Percentiles rank a stretch among this genome's conserved stretches.
Evolutionary conservation across 345 rosid genomes (phyloP).

Genomic region (Populus simonii): DNA sequence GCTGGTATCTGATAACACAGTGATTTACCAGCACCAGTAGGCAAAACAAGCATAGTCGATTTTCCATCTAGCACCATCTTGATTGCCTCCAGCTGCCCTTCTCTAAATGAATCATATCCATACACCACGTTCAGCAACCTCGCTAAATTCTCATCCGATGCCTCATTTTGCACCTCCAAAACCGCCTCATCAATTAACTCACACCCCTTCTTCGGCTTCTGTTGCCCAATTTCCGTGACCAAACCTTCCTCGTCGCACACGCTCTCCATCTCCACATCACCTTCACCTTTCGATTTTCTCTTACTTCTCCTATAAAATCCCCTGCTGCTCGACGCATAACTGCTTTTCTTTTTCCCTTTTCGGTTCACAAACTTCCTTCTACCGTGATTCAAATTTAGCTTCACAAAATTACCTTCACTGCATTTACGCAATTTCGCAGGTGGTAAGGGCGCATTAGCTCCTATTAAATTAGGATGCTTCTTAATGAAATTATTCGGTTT

Average conservation of each 20-base stretch:
- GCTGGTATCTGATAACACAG: slow-evolving; percentile 94
- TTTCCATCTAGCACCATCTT: slow-evolving; percentile 57
- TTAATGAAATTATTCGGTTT: slow-evolving; percentile 5
- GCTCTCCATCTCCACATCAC: slow-evolving; percentile 24
- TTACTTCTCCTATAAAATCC: slow-evolving; percentile 48
- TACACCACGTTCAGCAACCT: slow-evolving; percentile 49
- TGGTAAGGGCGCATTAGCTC: slow-evolving; percentile 34
- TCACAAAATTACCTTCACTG: slow-evolving; percentile 85
- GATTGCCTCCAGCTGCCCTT: slow-evolving; percentile 62
- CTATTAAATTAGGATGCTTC: slow-evolving; percentile 60
- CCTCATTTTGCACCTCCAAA: slow-evolving; percentile 43
- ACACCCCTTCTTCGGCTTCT: slow-evolving; percentile 18
- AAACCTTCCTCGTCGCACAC: slow-evolving; percentile 48
- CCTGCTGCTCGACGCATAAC: slow-evolving; percentile 20
- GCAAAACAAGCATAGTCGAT: slow-evolving; percentile 81
- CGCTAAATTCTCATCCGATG: slow-evolving; percentile 58
- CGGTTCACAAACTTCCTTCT: slow-evolving; percentile 56
- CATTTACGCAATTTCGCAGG: slow-evolving; percentile 49
- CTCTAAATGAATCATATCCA: slow-evolving; percentile 53
- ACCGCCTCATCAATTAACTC: slow-evolving; percentile 49
- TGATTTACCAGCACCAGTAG: slow-evolving; percentile 92
- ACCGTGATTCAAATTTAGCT: slow-evolving; percentile 54
- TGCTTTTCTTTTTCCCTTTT: slow-evolving; percentile 35
- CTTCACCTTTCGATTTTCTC: slow-evolving; percentile 27
- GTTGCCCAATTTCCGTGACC: slow-evolving; percentile 35